These are phyloP conservation scores for Cyberlindnera xylosilytica DNA, from an alignment of 805 yeast genomes.

Conservation along the genomic window DNA sequence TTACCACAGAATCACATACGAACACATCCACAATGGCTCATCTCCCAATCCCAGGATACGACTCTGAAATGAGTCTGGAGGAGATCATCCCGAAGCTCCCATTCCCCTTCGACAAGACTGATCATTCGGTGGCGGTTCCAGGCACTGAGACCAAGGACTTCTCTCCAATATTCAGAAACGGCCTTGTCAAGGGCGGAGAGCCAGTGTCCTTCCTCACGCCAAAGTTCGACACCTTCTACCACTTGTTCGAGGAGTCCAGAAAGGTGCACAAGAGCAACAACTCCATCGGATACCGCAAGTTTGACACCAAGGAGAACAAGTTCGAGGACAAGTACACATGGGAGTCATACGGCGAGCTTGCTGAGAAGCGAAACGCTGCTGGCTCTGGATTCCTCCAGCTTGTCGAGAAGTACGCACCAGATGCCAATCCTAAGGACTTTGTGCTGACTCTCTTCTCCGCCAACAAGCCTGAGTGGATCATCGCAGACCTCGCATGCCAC, in stretches of 20 bases:
- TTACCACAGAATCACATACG: too few relatives aligned
- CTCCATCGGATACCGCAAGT: constrained; percentile 45
- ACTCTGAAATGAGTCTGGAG: constrained; percentile 5
- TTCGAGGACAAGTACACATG: constrained; percentile 42
- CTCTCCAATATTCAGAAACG: constrained; percentile 51
- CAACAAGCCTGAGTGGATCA: constrained; percentile 65
- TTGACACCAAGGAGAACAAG: constrained; percentile 30
- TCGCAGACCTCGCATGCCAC: constrained; percentile 66
- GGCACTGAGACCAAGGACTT: constrained; percentile 36
- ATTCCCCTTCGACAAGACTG: constrained; percentile 17
- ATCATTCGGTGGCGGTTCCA: constrained; percentile 23
- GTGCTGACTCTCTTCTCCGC: constrained; percentile 54
- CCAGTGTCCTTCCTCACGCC: constrained; percentile 41
- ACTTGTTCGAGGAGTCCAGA: constrained; percentile 41
- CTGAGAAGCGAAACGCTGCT: constrained; percentile 40
- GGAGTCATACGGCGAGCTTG: constrained; percentile 41
- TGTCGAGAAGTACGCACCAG: constrained; percentile 36
- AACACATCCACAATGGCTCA: constrained; percentile 3
- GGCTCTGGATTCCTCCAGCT: constrained; percentile 55
- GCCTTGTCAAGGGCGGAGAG: constrained; percentile 27
- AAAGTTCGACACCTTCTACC: constrained; percentile 41
- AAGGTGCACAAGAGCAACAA: constrained; percentile 34
- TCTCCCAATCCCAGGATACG: constrained; percentile 9
- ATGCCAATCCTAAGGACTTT: constrained; percentile 36
- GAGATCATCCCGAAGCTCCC: constrained; percentile 21